Evolutionary conservation across 2,329 filamentous ascomycete species (phyloP), one percentile per base, ranked within the genome.

Genomic region (Scedosporium boydii): DNA sequence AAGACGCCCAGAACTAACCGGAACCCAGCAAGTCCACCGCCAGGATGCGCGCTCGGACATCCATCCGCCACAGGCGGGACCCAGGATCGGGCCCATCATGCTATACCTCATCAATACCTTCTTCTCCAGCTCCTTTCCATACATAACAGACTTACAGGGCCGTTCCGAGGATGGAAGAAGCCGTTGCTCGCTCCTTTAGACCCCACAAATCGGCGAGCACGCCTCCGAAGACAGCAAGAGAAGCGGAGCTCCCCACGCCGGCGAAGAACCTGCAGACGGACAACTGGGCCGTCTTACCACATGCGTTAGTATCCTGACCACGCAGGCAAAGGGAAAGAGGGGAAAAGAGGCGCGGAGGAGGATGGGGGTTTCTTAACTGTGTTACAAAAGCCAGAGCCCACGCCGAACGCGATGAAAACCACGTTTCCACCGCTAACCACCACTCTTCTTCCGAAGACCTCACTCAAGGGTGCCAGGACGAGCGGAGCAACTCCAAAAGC

Each of bases 11-110:
- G 34, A 41, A 59, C 57, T 44, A 46, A 63, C 57, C n/a, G 62
- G 62, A 34, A 63, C 57, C 62, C 57, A 63, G 18, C 42, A 57
- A 56, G 62, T 55, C 62, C 62, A 63, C 16, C 62, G 42, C 62
- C 62, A 63, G 10, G 62, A 63, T 18, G 38, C 42, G 12, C 42
- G 42, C 38, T 63, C 26, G 1, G 62, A 63, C 44, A 63, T 60
- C 62, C 62, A 63, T 12, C 62, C 62, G 26, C 62, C 57, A 42
- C 56, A 59, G 6, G 59, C 57, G 1, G 61, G 61, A 18, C 61
- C 61, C 23, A 63, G 16, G 46, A 60, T 46, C 21, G 61, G 61
- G 21, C 61, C 61, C 14, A 63, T 26, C 10, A 63, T 48, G 4
- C 61, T 63, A 5, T 27, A 58, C 38, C 3, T 18, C 12, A 27